Evolutionary conservation across 2,329 filamentous ascomycete genomes (phyloP).

Genomic region (Colletotrichum tanaceti): DNA sequence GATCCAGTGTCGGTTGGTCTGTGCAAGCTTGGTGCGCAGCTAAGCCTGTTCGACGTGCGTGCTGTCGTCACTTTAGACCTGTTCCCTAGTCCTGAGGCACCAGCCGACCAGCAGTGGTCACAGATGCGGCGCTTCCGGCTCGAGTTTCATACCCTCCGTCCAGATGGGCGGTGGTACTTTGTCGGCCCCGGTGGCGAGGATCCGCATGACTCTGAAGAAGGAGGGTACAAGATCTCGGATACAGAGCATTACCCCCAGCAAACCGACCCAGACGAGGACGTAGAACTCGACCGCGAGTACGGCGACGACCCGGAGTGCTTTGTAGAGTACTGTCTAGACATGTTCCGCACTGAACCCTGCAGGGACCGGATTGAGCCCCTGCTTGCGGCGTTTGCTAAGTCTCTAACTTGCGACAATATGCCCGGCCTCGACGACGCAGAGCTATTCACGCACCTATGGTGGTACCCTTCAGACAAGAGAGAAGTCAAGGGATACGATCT

Average conservation of each 20-base stretch:
- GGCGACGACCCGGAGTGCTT: conserved; percentile 29
- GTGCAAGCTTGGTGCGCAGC: conserved; percentile 41
- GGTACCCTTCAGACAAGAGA: conserved; percentile 42
- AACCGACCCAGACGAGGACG: conserved; percentile 39
- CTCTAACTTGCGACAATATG: conserved; percentile 42
- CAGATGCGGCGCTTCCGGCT: conserved; percentile 42
- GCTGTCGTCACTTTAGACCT: conserved; percentile 42
- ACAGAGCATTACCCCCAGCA: conserved; percentile 43
- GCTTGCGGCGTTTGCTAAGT: conserved; percentile 43
- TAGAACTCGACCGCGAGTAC: conserved; percentile 29
- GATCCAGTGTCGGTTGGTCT: conserved; percentile 44
- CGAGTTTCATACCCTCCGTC: conserved; percentile 42
- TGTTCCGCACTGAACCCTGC: conserved; percentile 44
- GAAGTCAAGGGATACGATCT: conserved; percentile 20
- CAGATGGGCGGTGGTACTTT: conserved; percentile 45
- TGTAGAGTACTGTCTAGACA: conserved; percentile 35
- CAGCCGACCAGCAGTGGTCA: conserved; percentile 40
- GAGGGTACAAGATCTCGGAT: conserved; percentile 42
- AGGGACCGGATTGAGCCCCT: conserved; percentile 43
- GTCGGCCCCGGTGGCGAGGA: conserved; percentile 44
- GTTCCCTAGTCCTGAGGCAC: conserved; percentile 34
- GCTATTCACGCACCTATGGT: conserved; percentile 43
- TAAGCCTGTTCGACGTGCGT: conserved; percentile 42
- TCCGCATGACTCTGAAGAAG: conserved; percentile 34
- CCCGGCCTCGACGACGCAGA: conserved; percentile 43